Base-by-base conservation (phyloP, 768 basidiomycete species). In the Leccinum disarticulatum region DNA sequence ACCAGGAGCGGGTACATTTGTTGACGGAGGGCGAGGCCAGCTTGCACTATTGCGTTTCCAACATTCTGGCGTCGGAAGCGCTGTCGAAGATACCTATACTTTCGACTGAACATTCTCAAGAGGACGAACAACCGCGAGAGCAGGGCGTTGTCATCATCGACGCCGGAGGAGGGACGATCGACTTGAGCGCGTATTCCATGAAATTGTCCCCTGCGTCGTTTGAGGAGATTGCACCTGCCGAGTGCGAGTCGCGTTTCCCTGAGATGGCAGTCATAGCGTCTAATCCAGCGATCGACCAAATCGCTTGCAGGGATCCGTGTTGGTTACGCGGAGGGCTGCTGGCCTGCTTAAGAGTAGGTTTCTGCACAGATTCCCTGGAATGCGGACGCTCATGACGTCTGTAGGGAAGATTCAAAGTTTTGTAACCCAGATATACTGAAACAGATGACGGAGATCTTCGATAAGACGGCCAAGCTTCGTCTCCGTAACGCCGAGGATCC, bases 11-110 rank as follows among this genome's bases (percentile, higher is more conserved):
- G 0, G 65, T 87, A 1, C 79, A 78, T 1, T 81, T 87, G 56
- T 77, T 87, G n/a, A 86, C 84, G 0, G 85, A 87, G 61, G 86
- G 85, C 0, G 86, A 87, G 62, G 86, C 86, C 0, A 83, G 82
- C 63, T 66, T 86, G 13, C 81, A 87, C 61, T 86, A 78, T 64
- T 85, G 84, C 56, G 75, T 86, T 19, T 71, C 76, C 31, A 80
- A 76, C 56, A 78, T 81, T 0, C 61, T 83, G 13, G 75, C 78
- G 1, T 75, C 71, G 6, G 76, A 80, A 14, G 10, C 55, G 31
- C 25, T 70, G 49, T 63, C 61, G 8, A 64, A 33, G 47, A 62
- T 62, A 30, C 59, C 69, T 8, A 66, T 63, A n/a, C 3, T 63
- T n/a, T 46, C 59, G 46, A 43, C 61, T 65, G 75, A 66, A 36